Evolutionary conservation across 1,139 yeast genomes (phyloP).

Genomic region (Taiozyma sp.): DNA sequence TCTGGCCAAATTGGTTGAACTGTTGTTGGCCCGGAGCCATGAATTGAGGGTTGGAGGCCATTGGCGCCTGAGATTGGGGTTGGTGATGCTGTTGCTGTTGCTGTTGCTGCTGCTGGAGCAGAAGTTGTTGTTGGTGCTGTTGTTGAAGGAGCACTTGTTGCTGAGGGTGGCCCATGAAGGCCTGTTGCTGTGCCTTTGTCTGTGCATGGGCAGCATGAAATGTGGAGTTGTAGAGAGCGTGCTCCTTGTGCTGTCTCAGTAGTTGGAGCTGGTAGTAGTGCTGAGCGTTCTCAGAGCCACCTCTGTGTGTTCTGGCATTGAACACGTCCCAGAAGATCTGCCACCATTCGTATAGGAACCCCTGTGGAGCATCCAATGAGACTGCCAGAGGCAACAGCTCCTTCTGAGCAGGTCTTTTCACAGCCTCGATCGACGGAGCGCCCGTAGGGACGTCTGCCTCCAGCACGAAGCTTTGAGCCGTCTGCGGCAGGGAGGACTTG

Average conservation of each 20-base stretch:
- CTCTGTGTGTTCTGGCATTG: slow-evolving; percentile 69
- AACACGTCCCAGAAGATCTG: slow-evolving; percentile 93
- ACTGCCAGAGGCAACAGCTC: slow-evolving; percentile 47
- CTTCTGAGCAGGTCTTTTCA: slow-evolving; percentile 23
- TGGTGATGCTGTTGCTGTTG: slow-evolving; percentile 11
- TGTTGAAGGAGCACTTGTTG: slow-evolving; percentile 24
- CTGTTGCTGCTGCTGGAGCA: slow-evolving; percentile 19
- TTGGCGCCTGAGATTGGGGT: slow-evolving; percentile 20
- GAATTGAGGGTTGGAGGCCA: slow-evolving; percentile 6
- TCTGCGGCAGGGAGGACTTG: slow-evolving; percentile 65
- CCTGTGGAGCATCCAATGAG: slow-evolving; percentile 78
- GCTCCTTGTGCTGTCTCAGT: slow-evolving; percentile 60
- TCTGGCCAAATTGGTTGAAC: slow-evolving; percentile 8
- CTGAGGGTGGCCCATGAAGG: slow-evolving; percentile 20
- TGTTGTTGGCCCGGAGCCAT: slow-evolving; percentile 5
- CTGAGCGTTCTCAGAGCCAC: slow-evolving; percentile 57
- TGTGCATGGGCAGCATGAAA: slow-evolving; percentile 33
- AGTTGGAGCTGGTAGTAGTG: slow-evolving; percentile 70
- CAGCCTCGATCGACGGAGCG: slow-evolving; percentile 16
- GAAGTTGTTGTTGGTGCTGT: slow-evolving; percentile 25
- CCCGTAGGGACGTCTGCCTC: slow-evolving; percentile 54
- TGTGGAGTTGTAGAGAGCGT: slow-evolving; percentile 41
- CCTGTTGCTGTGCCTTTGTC: slow-evolving; percentile 22
- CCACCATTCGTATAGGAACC: slow-evolving; percentile 95
- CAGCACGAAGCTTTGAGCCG: slow-evolving; percentile 67